These are phyloP conservation scores for Amphibolis antarctica DNA, from an alignment of 106 monocot genomes.

Conservation along the genomic window DNA sequence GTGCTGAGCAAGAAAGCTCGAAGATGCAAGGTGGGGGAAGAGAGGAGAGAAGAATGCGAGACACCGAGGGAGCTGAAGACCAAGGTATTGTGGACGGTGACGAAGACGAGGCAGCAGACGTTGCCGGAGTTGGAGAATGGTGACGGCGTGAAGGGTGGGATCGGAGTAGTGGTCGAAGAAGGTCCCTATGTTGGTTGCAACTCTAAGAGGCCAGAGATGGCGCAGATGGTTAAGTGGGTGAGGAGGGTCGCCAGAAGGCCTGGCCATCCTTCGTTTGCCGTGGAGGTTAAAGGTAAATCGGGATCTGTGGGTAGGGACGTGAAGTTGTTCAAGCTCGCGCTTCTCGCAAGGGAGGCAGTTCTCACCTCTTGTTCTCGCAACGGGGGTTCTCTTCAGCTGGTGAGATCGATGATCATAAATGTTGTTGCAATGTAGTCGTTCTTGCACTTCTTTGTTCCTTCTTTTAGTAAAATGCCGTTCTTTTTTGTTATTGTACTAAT, in stretches of 20 bases:
- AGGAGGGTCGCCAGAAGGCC: conserved; percentile 49
- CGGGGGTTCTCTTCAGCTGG: conserved; percentile 7
- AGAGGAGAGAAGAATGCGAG: not conserved
- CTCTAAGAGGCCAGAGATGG: no score
- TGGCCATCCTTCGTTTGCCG: conserved; percentile 14
- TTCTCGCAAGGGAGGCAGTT: conserved; percentile 27
- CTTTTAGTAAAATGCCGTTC: no score
- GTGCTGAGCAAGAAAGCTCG: conserved; percentile 12
- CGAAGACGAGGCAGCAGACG: conserved; percentile 2
- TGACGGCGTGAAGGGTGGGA: not conserved
- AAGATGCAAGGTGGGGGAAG: not conserved
- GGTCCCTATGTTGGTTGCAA: not conserved
- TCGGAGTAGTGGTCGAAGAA: not conserved
- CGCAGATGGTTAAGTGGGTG: conserved; percentile 22
- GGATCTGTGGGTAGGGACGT: not conserved
- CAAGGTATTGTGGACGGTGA: conserved; percentile 15
- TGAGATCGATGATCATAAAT: no score
- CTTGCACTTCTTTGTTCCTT: no score
- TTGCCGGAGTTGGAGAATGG: not conserved
- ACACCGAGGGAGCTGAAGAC: not conserved
- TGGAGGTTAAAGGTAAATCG: conserved; percentile 6
- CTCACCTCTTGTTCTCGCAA: conserved; percentile 6
- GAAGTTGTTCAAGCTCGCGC: not conserved
- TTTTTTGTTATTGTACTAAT: no score
- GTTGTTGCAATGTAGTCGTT: no score